A percentile compares a stretch with the other conserved stretches of the same genome.
Conservation (phyloP, 2,329 filamentous ascomycete genomes). For the Zelopaecilomyces penicillatus region DNA sequence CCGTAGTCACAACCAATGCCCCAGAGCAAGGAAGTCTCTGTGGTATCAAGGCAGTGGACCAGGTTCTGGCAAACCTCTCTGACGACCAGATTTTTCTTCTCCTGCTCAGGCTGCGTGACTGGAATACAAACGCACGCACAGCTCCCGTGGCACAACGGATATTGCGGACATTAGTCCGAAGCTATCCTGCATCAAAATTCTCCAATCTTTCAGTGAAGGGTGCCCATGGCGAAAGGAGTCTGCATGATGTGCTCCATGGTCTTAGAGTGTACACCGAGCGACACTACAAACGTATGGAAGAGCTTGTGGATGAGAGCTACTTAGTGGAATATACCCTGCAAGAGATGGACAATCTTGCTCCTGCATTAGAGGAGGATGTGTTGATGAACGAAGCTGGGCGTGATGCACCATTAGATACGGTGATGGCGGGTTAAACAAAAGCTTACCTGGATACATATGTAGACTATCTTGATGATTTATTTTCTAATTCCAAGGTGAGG, state of each 20-base stretch:
- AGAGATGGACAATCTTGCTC: slow-evolving; percentile 75
- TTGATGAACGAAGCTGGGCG: slow-evolving; percentile 29
- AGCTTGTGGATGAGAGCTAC: slow-evolving; percentile 89
- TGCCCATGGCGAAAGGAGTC: slow-evolving; percentile 50
- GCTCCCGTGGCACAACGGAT: slow-evolving; percentile 79
- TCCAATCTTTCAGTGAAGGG: slow-evolving; percentile 58
- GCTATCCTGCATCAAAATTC: slow-evolving; percentile 71
- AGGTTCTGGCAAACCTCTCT: slow-evolving; percentile 69
- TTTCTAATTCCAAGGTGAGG: background rate
- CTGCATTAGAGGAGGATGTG: slow-evolving; percentile 27
- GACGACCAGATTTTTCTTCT: slow-evolving; percentile 81
- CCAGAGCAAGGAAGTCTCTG: slow-evolving; percentile 56
- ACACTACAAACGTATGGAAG: slow-evolving; percentile 84
- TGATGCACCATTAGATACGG: slow-evolving; percentile 28
- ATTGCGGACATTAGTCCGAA: slow-evolving; percentile 68
- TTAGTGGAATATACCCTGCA: slow-evolving; percentile 85
- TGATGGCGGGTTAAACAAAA: slow-evolving; percentile 29
- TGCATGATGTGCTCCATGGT: slow-evolving; percentile 82
- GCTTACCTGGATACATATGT: background rate
- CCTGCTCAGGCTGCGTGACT: slow-evolving; percentile 77
- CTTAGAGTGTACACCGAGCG: slow-evolving; percentile 84
- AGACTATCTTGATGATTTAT: slow-evolving; percentile 5
- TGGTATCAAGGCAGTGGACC: slow-evolving; percentile 65
- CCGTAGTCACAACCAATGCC: slow-evolving; percentile 57
- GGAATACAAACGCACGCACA: slow-evolving; percentile 93